phyloP scores from a whole-genome alignment of 202 grass and related monocot species.

The Zoysia matrella region DNA sequence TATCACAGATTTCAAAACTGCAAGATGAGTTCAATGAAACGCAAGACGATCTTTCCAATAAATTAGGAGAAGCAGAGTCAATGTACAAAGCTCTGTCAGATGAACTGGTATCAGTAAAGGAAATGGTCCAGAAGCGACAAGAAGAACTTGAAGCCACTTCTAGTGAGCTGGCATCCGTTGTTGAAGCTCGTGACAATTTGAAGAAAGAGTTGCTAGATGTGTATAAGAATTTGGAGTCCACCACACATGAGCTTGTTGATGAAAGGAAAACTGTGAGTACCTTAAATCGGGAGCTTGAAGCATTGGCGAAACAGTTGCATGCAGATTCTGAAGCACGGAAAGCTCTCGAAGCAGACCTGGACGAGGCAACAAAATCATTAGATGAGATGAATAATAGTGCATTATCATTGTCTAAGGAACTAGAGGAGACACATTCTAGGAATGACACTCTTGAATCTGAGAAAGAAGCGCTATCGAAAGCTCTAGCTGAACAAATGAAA shows the following conservation, averaged over 20 bases:
- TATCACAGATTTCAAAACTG: slow-evolving; percentile 69
- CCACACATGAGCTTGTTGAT: slow-evolving; percentile 73
- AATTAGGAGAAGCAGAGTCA: slow-evolving; percentile 76
- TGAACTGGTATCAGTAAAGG: slow-evolving; percentile 77
- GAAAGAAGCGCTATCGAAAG: slow-evolving; percentile 80
- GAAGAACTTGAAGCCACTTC: slow-evolving; percentile 68
- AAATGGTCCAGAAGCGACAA: slow-evolving; percentile 64
- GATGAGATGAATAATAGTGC: slow-evolving; percentile 95
- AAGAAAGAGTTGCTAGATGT: slow-evolving; percentile 50
- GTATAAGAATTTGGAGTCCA: slow-evolving; percentile 89
- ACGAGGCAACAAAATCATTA: slow-evolving; percentile 91
- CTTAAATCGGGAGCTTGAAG: slow-evolving; percentile 86
- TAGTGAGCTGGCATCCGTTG: slow-evolving; percentile 59
- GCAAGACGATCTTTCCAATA: slow-evolving; percentile 55
- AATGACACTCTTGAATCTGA: slow-evolving; percentile 73
- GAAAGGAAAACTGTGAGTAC: slow-evolving; percentile 70
- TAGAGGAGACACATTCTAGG: slow-evolving; percentile 76
- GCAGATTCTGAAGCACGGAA: slow-evolving; percentile 82
- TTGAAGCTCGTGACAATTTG: slow-evolving; percentile 53
- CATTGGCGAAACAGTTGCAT: slow-evolving; percentile 70
- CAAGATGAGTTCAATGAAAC: slow-evolving; percentile 66
- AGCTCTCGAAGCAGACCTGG: slow-evolving; percentile 76
- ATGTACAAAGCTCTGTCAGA: slow-evolving; percentile 64
- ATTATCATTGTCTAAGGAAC: slow-evolving; percentile 72
- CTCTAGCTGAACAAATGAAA: slow-evolving; percentile 76